These are phyloP conservation scores for Xylariaceae sp. DNA, from an alignment of 2,329 filamentous ascomycete species.

Conservation along the genomic window DNA sequence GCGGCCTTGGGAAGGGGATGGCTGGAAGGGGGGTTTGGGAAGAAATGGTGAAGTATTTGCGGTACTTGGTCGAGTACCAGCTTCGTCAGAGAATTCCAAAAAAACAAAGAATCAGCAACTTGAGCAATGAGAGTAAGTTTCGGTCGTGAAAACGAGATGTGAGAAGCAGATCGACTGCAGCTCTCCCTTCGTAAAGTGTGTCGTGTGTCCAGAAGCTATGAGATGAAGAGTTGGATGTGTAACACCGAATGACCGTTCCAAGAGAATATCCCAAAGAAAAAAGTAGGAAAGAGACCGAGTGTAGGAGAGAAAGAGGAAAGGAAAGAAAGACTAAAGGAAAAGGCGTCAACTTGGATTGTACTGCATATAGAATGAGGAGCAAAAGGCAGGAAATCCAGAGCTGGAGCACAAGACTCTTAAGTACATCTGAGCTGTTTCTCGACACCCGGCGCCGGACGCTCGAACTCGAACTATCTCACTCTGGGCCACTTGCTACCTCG, in stretches of 20 bases:
- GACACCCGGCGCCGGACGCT: neutral
- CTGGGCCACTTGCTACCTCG: neutral
- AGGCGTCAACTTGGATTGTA: constrained; percentile 16
- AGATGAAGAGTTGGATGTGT: constrained; percentile 14
- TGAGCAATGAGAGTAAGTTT: neutral
- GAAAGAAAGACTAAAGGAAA: constrained; percentile 30
- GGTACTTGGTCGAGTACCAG: constrained; percentile 19
- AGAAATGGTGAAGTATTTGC: constrained; percentile 29
- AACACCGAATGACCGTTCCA: constrained; percentile 19
- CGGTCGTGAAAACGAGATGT: constrained; percentile 2
- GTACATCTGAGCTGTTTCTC: constrained; percentile 13
- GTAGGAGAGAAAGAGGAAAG: constrained; percentile 24
- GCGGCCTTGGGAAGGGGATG: constrained; percentile 41
- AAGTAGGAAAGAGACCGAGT: constrained; percentile 16
- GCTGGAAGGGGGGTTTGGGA: constrained; percentile 30
- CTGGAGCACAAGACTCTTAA: constrained; percentile 19
- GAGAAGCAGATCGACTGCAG: constrained; percentile 13
- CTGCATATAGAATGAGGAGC: constrained; percentile 19
- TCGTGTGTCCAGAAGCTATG: constrained; percentile 3
- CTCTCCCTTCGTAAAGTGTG: constrained; percentile 4
- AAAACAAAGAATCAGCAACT: constrained; percentile 5
- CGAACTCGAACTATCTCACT: neutral
- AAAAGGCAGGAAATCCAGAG: constrained; percentile 2
- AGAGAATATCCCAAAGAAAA: constrained; percentile 18
- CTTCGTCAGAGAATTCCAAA: constrained; percentile 13